Evolutionary conservation across 352 stramenopile species (phyloP).

Genomic region (Globisporangium heterothallicum): DNA sequence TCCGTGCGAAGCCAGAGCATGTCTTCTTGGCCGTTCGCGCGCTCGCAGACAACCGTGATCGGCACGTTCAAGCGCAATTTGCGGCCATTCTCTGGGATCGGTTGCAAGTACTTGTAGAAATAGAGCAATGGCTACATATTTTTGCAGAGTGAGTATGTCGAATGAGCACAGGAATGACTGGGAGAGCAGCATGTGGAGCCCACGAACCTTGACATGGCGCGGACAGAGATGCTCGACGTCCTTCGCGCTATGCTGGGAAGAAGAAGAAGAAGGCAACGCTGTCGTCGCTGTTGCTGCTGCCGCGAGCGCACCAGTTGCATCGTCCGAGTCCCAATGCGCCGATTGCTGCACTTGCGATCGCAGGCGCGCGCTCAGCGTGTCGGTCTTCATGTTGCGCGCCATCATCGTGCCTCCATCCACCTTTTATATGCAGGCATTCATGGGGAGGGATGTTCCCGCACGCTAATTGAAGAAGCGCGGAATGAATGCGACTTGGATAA

Average conservation of each 20-base stretch:
- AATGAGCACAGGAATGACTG: neutral
- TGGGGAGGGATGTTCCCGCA: neutral
- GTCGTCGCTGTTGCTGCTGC: neutral
- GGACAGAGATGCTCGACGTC: conserved; percentile 19
- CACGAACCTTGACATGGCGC: conserved; percentile 25
- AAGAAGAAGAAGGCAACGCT: no score
- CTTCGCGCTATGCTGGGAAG: neutral
- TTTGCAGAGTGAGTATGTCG: neutral
- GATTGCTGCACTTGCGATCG: conserved; percentile 40
- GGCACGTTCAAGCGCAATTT: conserved; percentile 51
- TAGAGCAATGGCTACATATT: conserved; percentile 43
- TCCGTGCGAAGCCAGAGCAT: conserved; percentile 61
- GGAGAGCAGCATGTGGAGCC: neutral
- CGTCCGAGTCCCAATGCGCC: neutral
- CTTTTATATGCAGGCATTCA: neutral
- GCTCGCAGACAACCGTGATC: conserved; percentile 59
- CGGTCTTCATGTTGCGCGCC: conserved; percentile 11
- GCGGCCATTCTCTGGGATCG: conserved; percentile 25
- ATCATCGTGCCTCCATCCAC: conserved; percentile 6
- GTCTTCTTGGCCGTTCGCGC: conserved; percentile 38
- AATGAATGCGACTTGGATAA: neutral
- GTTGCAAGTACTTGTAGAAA: conserved; percentile 85
- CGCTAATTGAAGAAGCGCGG: neutral
- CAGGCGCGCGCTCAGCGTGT: conserved; percentile 46
- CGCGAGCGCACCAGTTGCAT: neutral